These are phyloP conservation scores for Neurospora sp. DNA, from an alignment of 495 filamentous ascomycete species.

Conservation along the genomic window DNA sequence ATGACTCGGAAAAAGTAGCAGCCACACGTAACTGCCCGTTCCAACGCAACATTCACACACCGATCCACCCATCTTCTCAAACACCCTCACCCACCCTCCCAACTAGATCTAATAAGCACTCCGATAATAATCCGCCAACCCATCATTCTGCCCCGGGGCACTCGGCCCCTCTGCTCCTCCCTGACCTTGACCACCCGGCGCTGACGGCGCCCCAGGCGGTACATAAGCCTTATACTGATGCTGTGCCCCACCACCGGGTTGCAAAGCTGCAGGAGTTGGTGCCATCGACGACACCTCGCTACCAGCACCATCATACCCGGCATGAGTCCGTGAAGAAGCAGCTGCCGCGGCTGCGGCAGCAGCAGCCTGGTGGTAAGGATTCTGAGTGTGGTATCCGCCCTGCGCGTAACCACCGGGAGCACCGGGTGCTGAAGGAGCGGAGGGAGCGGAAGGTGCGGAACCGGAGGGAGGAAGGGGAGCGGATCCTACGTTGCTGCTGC, in stretches of 20 bases:
- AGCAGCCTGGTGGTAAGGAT: slow-evolving; percentile 14
- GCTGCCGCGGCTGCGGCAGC: slow-evolving; percentile 32
- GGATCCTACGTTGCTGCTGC: slow-evolving; percentile 6
- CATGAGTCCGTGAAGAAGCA: neutral
- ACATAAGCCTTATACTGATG: slow-evolving; percentile 28
- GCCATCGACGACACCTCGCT: neutral
- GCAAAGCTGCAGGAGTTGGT: neutral
- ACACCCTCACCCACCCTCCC: no score
- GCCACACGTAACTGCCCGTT: no score
- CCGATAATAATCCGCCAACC: neutral
- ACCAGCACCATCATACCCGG: neutral
- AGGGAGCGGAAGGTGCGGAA: slow-evolving; percentile 18
- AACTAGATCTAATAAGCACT: neutral
- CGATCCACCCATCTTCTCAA: no score
- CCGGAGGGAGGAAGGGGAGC: slow-evolving; percentile 15
- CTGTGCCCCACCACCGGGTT: neutral
- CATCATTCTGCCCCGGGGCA: slow-evolving; percentile 5
- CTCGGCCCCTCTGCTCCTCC: slow-evolving; percentile 2
- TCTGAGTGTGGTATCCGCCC: slow-evolving; percentile 1
- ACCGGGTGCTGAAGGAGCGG: neutral
- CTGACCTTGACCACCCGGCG: neutral
- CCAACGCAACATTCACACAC: no score
- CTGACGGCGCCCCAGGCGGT: slow-evolving; percentile 10
- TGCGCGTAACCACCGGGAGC: slow-evolving; percentile 10
- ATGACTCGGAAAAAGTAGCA: no score